phyloP scores from a whole-genome alignment of 345 rosid species.

The Eucalyptus coolabah region DNA sequence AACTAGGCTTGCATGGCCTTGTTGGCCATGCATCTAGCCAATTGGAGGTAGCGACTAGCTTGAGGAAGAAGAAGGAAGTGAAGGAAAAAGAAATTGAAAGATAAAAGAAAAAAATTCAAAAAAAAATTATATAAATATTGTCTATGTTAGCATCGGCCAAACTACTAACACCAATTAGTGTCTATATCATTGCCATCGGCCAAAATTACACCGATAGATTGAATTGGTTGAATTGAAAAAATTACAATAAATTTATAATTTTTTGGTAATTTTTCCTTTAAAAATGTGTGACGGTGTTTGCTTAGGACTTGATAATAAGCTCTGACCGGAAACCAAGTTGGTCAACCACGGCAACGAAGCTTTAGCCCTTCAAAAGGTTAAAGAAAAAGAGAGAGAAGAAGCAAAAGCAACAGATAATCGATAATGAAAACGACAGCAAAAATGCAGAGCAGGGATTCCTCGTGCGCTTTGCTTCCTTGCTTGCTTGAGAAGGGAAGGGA shows the following conservation, averaged over 20 bases:
- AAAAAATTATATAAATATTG: too few species aligned
- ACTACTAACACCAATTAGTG: fast-evolving
- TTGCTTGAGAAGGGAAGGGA: not conserved
- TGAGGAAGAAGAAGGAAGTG: too few species aligned
- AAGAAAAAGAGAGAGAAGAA: not conserved
- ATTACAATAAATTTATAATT: too few species aligned
- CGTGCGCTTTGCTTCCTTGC: not conserved
- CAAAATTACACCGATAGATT: too few species aligned
- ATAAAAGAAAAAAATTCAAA: too few species aligned
- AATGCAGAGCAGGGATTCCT: not conserved
- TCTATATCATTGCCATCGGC: fast-evolving
- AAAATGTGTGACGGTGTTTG: not conserved
- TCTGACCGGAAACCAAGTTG: not conserved
- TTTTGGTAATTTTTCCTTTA: not conserved
- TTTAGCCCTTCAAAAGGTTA: not conserved
- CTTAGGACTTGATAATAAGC: not conserved
- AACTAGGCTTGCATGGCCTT: too few species aligned
- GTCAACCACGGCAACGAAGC: not conserved
- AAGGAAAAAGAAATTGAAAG: too few species aligned
- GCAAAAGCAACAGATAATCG: not conserved
- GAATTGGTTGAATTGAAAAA: too few species aligned
- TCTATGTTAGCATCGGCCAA: too few species aligned
- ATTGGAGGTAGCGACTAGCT: too few species aligned
- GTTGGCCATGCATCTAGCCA: too few species aligned
- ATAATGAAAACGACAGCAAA: not conserved